Conservation (phyloP, 108 stramenopile species). For the Nitzschia putrida region DNA sequence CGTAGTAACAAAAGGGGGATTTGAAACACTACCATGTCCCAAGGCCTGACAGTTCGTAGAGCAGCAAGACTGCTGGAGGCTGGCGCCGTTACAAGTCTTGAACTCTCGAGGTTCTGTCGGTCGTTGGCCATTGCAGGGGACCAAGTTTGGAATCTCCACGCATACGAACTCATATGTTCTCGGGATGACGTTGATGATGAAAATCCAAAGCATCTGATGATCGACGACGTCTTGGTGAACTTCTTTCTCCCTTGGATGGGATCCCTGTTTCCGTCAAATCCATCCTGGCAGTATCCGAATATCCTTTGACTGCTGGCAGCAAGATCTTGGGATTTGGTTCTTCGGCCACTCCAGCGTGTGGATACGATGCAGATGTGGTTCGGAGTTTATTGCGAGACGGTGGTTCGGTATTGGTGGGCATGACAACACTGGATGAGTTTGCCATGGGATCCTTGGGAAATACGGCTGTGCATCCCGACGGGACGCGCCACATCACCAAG, state of each 20-base stretch:
- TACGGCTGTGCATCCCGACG: constrained; percentile 13
- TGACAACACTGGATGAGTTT: constrained; percentile 97
- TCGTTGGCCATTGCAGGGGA: constrained; percentile 50
- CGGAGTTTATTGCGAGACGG: constrained; percentile 48
- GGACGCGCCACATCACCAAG: constrained; percentile 36
- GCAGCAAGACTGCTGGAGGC: constrained; percentile 30
- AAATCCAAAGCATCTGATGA: constrained; percentile 59
- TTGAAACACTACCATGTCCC: neutral
- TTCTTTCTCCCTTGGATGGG: constrained; percentile 70
- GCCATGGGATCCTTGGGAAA: constrained; percentile 94
- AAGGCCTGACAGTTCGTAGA: constrained; percentile 27
- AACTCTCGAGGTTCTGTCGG: constrained; percentile 46
- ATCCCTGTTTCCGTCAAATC: constrained; percentile 94
- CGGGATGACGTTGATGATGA: constrained; percentile 40
- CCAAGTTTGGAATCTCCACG: constrained; percentile 54
- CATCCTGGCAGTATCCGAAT: constrained; percentile 81
- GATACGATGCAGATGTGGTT: constrained; percentile 88
- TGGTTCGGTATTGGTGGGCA: constrained; percentile 89
- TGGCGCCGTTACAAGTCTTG: constrained; percentile 28
- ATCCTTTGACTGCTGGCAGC: constrained; percentile 83
- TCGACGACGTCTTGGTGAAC: constrained; percentile 34
- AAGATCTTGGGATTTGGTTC: constrained; percentile 54
- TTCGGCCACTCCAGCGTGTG: constrained; percentile 17
- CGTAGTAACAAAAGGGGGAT: too few species aligned
- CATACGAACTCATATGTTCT: constrained; percentile 49